Evolutionary conservation across 352 stramenopile genomes (phyloP), one percentile per base, ranked within the genome.

Genomic region (Phytophthora tentaculata): DNA sequence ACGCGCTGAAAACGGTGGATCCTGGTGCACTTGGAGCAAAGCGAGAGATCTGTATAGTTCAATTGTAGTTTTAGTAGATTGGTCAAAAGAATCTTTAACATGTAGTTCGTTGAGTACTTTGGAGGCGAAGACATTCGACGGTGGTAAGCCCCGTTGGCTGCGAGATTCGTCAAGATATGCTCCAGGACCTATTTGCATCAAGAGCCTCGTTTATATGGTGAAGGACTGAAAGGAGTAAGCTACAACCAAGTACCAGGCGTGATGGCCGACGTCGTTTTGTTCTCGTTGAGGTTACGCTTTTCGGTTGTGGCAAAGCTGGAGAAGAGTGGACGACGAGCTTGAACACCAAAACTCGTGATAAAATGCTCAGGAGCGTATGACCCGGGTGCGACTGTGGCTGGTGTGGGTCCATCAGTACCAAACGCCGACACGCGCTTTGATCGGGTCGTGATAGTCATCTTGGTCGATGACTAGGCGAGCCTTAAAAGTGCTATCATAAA

Each of bases 361-460:
- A 73, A 52, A 19, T 79, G 75, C 61, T 91, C 81, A 10, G 79
- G 61, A 2, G 83, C 72, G 52, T 94, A 94, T 1, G 83, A 80
- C 6, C 86, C 86, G 12, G 86, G 83, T 14, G 83, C 85, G n/a
- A 94, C 85, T 1, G 70, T 61, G 7, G 83, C 64, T 5, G 84
- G 82, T 28, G 84, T 92, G 53, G 73, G 62, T 22, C 67, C 28
- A 17, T 61, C 59, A 1, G 69, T 63, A 35, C 67, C 81, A 61
- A 91, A 92, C 39, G 80, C 53, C 22, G 86, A 90, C 56, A 87
- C 79, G 20, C 86, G 83, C 76, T 91, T 90, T 26, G 83, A 92
- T 26, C 86, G 84, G 48, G 86, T 91, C 60, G 86, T 94, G 69
- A 91, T 92, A 10, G 84, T 90, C 86, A 92, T 92, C 41, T n/a